These are phyloP conservation scores for Cordyceps cateniannulata DNA, from an alignment of 2,329 filamentous ascomycete species.

Conservation along the genomic window DNA sequence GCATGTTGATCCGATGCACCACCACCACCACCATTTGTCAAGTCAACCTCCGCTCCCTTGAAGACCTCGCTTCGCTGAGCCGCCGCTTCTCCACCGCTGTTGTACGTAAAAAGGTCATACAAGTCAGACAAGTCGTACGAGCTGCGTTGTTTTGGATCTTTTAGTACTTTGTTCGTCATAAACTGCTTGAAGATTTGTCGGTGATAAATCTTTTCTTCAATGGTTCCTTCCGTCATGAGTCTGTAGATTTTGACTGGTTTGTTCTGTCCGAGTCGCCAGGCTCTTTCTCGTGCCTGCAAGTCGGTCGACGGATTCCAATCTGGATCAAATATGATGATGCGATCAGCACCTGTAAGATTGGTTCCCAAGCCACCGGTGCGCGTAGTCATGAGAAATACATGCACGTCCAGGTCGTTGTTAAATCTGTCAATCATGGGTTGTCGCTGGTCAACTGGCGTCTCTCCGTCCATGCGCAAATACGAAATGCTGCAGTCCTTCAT, in stretches of 20 bases:
- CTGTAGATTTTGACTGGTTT: conserved; percentile 93
- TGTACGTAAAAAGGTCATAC: conserved; percentile 78
- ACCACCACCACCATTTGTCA: conserved; percentile 16
- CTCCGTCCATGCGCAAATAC: conserved; percentile 88
- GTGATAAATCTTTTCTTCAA: conserved; percentile 99
- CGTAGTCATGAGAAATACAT: conserved; percentile 90
- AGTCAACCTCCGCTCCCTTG: conserved; percentile 68
- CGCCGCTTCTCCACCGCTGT: conserved; percentile 42
- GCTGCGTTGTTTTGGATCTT: conserved; percentile 87
- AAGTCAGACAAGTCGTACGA: conserved; percentile 86
- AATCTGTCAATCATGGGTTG: conserved; percentile 89
- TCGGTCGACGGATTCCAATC: conserved; percentile 99
- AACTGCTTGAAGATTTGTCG: conserved; percentile 99
- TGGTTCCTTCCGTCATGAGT: conserved; percentile 95
- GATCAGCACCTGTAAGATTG: conserved; percentile 88
- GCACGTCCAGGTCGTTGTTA: conserved; percentile 70
- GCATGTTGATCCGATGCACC: not conserved
- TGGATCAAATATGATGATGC: conserved; percentile 96
- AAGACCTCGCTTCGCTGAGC: conserved; percentile 86
- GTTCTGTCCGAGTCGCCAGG: conserved; percentile 93
- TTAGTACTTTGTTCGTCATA: conserved; percentile 90
- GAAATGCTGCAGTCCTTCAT: conserved; percentile 63
- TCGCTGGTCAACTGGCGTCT: conserved; percentile 80
- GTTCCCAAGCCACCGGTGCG: conserved; percentile 92
- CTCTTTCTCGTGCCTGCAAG: conserved; percentile 87